Percentiles rank a stretch among this genome's conserved stretches.
These are phyloP conservation scores for Capronia americana DNA, from an alignment of 2,329 filamentous ascomycete genomes.

Conservation along the genomic window DNA sequence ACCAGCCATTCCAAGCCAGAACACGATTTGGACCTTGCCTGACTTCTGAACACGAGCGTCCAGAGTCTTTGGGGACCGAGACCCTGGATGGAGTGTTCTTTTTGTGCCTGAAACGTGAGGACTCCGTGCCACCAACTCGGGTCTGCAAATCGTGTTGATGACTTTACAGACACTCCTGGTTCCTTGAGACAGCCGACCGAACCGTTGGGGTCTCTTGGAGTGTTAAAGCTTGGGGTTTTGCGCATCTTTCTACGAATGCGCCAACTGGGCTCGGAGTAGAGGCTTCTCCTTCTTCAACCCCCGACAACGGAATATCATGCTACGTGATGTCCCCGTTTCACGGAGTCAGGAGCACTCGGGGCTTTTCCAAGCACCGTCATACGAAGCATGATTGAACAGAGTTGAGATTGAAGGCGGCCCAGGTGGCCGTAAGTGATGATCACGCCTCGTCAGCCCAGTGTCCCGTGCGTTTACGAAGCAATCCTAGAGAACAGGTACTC, in stretches of 20 bases:
- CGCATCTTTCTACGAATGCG: conserved; percentile 20
- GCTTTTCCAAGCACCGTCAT: conserved; percentile 5
- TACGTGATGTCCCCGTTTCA: conserved; percentile 27
- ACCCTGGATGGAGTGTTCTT: conserved; percentile 10
- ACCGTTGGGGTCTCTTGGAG: conserved; percentile 2
- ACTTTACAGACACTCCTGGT: conserved; percentile 15
- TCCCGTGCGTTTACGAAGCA: conserved; percentile 30
- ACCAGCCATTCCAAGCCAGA: conserved; percentile 19
- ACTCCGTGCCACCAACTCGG: conserved; percentile 28
- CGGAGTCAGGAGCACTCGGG: conserved; percentile 11
- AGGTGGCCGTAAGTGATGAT: conserved; percentile 16
- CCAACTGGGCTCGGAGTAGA: conserved; percentile 21
- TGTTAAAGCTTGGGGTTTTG: conserved; percentile 10
- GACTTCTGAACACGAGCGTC: neutral
- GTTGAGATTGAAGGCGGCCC: conserved; percentile 29
- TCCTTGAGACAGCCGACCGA: conserved; percentile 31
- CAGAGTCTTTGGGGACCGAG: conserved; percentile 15
- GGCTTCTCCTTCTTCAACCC: conserved; percentile 19
- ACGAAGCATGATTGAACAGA: conserved; percentile 13
- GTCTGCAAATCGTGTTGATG: conserved; percentile 35
- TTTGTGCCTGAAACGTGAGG: conserved; percentile 26
- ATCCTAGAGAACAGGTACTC: conserved; percentile 22
- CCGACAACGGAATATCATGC: conserved; percentile 23
- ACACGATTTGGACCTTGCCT: conserved; percentile 19
- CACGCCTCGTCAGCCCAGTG: conserved; percentile 7